These are phyloP conservation scores for Guadua angustifolia DNA, from an alignment of 176 grass and related monocot genomes.

Conservation along the genomic window DNA sequence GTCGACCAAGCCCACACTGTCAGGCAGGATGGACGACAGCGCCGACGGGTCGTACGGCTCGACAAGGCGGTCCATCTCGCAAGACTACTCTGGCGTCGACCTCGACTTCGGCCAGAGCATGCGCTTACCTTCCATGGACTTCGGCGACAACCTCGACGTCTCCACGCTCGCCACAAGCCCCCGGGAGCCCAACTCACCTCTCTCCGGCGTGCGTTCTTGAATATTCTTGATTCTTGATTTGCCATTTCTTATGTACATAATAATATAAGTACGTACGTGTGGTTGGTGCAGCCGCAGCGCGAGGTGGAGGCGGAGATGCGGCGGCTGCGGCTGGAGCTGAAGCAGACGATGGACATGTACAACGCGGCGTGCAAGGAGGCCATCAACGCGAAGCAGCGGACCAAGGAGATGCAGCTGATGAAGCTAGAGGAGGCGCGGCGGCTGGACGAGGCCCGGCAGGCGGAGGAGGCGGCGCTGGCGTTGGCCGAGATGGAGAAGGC, in stretches of 20 bases:
- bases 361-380: constrained; percentile 89
- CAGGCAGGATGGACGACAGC: constrained; percentile 28
- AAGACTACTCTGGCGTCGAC: constrained; percentile 52
- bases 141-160: constrained; percentile 57
- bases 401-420: constrained; percentile 70
- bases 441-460: constrained; percentile 69
- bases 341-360: constrained; percentile 99
- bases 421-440: constrained; percentile 77
- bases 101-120: constrained; percentile 59
- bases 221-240: neutral
- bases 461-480: constrained; percentile 70
- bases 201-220: constrained; percentile 47
- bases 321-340: constrained; percentile 77
- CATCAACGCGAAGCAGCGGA: constrained; percentile 73
- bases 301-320: constrained; percentile 83
- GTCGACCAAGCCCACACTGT: neutral
- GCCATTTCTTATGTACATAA: neutral
- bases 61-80: constrained; percentile 34
- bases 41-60: constrained; percentile 31
- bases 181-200: constrained; percentile 53
- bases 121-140: constrained; percentile 65
- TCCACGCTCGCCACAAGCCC: constrained; percentile 33
- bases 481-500: constrained; percentile 79
- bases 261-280: neutral
- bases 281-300: constrained; percentile 45